Evolutionary conservation across 306 rosid genomes (phyloP).

Genomic region (Pterocarpus macrocarpus): DNA sequence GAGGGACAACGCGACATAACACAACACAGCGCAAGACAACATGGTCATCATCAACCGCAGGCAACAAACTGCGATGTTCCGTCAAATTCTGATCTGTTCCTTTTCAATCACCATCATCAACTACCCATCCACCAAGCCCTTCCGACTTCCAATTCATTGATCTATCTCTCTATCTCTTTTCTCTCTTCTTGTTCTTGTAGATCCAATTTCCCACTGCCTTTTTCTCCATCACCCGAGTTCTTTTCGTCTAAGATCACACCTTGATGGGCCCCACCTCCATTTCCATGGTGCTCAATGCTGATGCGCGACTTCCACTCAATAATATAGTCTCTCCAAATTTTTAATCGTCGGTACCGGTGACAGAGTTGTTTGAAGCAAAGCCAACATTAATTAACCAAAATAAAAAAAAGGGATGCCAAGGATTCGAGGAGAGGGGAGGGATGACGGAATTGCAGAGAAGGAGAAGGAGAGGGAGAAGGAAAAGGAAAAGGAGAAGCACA

Average conservation of each 20-base stretch:
- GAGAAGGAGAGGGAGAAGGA: not conserved
- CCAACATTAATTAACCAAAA: no score
- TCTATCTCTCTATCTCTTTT: no score
- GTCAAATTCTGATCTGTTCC: not conserved
- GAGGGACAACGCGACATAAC: no score
- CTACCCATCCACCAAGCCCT: not conserved
- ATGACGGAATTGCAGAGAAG: not conserved
- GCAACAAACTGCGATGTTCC: not conserved
- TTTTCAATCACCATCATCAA: not conserved
- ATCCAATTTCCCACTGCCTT: not conserved
- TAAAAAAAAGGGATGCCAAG: constrained; percentile 23
- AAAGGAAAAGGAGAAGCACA: constrained; percentile 57
- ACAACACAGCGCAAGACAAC: not conserved
- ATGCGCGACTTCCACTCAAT: no score
- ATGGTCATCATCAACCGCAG: not conserved
- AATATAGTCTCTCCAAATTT: not conserved
- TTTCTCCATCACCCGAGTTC: no score
- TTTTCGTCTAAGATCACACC: no score
- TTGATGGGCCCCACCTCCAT: no score
- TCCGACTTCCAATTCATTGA: not conserved
- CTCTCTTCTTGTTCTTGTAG: not conserved
- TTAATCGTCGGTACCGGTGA: not conserved
- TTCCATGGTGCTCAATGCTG: no score
- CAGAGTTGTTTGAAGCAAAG: no score
- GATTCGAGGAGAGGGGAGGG: constrained; percentile 29